Conservation (phyloP, 345 rosid genomes). For the Balakata baccata region DNA sequence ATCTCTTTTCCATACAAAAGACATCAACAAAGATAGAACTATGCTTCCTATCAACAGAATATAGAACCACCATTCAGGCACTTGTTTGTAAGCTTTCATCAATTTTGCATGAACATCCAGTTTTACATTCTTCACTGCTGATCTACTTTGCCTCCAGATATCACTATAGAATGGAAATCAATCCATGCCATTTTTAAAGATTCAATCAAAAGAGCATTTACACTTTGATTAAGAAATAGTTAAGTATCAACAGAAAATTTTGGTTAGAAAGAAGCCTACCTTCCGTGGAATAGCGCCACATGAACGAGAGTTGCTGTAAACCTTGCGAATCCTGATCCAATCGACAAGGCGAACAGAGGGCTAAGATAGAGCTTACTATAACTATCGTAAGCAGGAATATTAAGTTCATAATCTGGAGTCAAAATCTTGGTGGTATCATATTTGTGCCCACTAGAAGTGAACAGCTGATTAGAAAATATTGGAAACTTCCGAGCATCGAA, state of each 20-base stretch:
- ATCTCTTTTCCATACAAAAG: conserved; percentile 68
- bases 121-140: conserved; percentile 66
- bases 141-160: conserved; percentile 72
- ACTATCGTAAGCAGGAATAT: conserved; percentile 57
- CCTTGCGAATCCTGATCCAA: conserved; percentile 98
- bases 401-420: conserved; percentile 59
- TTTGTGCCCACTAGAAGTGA: conserved; percentile 65
- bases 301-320: conserved; percentile 93
- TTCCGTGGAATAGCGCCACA: conserved; percentile 93
- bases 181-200: not conserved
- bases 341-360: conserved; percentile 90
- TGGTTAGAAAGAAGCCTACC: conserved; percentile 37
- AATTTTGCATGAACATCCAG: conserved; percentile 74
- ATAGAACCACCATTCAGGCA: conserved; percentile 94
- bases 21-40: conserved; percentile 60
- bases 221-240: not conserved
- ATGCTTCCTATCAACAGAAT: conserved; percentile 56
- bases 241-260: not conserved
- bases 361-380: conserved; percentile 93
- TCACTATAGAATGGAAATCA: conserved; percentile 51
- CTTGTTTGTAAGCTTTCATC: conserved; percentile 82
- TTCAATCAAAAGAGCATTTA: not conserved
- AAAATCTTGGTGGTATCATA: conserved; percentile 83
- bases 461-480: conserved; percentile 82
- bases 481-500: conserved; percentile 89